phyloP scores from a whole-genome alignment of 805 yeast genomes.

The Ogataea dorogensis region DNA sequence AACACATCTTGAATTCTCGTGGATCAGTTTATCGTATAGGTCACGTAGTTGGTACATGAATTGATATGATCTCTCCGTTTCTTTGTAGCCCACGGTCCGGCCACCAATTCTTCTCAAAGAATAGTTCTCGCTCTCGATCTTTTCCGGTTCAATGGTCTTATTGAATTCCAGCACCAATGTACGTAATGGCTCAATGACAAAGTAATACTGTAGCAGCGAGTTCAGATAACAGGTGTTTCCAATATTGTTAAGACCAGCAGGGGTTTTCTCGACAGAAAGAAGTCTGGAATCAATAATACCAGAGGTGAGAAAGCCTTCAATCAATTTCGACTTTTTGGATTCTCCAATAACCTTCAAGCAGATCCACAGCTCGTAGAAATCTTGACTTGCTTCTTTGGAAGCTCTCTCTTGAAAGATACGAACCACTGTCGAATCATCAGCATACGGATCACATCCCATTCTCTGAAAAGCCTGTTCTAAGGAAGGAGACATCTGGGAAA shows the following conservation, averaged over 20 bases:
- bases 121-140: conserved; percentile 33
- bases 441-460: conserved; percentile 48
- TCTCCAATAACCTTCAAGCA: conserved; percentile 58
- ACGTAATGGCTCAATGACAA: conserved; percentile 79
- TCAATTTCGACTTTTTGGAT: conserved; percentile 51
- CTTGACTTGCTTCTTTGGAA: conserved; percentile 40
- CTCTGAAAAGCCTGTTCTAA: conserved; percentile 43
- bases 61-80: conserved; percentile 77
- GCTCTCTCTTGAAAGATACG: conserved; percentile 49
- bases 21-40: conserved; percentile 68
- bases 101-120: conserved; percentile 79
- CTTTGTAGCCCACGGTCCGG: conserved; percentile 71
- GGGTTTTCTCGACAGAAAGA: conserved; percentile 69
- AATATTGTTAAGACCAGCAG: conserved; percentile 89
- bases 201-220: conserved; percentile 86
- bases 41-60: conserved; percentile 72
- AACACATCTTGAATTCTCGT: conserved; percentile 59
- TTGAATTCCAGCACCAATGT: conserved; percentile 59
- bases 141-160: conserved; percentile 29
- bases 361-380: conserved; percentile 54
- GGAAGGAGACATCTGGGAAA: conserved; percentile 14
- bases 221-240: conserved; percentile 96
- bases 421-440: conserved; percentile 58
- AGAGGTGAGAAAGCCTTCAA: conserved; percentile 53
- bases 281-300: conserved; percentile 62